Base-by-base conservation (phyloP, 1,284 basidiomycete genomes). In the Ustilago trichophora region DNA sequence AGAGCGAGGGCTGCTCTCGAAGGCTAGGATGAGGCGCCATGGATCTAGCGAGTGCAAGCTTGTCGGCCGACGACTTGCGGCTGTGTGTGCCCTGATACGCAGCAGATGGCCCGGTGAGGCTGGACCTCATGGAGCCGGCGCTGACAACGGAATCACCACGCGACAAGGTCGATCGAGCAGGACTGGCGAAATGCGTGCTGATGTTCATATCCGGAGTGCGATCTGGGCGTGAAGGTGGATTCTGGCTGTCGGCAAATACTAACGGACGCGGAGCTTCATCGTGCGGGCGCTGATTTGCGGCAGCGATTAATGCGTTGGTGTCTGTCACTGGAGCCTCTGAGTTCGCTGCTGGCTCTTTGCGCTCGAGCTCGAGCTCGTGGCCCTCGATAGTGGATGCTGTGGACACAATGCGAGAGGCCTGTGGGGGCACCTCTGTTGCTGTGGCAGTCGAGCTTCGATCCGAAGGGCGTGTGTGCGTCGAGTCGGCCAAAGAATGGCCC, bases 1-100 rank as follows among this genome's bases (percentile, higher is more conserved):
- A 63, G 11, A 69, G 59, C 16, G 66, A 63, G 15, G 54, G 54
- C 32, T 62, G 65, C 19, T 68, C 65, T 26, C 56, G 51, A 29
- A 65, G 19, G 36, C 24, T 34, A 4, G 60, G 53, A 38, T 58
- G 62, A n/a, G 62, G 54, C 6, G 60, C 60, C 45, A 53, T 47
- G 12, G 50, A 41, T 31, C 60, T 40, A 19, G 55, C 55, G 16
- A 45, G 43, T 6, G 63, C 56, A 19, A 66, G 63, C 40, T 43
- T 55, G 44, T 66, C 63, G 19, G 54, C 58, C 3, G 65, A 68
- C 2, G 49, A 37, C 31, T 68, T 68, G 22, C 65, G 65, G 27
- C 50, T 51, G 44, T 68, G 65, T 6, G 29, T 29, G 35, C 51
- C 43, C n/a, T 45, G 37, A n/a, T 53, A 43, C 13, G 53, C 35